phyloP scores from a whole-genome alignment of 176 grass and related monocot genomes.

The Zea mays region DNA sequence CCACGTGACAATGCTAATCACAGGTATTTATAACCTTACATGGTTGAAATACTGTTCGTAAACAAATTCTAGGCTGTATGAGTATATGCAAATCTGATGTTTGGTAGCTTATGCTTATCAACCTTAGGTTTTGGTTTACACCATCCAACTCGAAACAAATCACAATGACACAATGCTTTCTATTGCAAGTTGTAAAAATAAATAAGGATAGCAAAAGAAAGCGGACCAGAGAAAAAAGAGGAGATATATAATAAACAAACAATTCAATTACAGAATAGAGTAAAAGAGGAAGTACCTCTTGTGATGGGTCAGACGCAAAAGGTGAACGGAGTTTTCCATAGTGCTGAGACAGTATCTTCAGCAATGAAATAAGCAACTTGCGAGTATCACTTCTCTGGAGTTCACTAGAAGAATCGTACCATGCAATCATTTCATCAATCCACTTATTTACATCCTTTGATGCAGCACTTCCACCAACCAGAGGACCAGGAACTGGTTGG shows the following conservation, averaged over 20 bases:
- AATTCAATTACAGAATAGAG: constrained; percentile 13
- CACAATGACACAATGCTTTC: constrained; percentile 23
- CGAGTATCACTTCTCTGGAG: constrained; percentile 64
- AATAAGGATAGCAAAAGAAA: constrained; percentile 8
- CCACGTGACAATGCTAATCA: not conserved
- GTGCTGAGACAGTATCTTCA: constrained; percentile 90
- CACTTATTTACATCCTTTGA: constrained; percentile 95
- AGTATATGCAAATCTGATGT: not conserved
- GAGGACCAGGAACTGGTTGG: constrained; percentile 82
- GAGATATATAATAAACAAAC: not conserved
- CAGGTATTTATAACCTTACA: constrained; percentile 24
- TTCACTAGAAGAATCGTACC: constrained; percentile 55
- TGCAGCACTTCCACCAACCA: constrained; percentile 80
- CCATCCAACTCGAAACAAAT: constrained; percentile 6
- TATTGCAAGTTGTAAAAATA: not conserved
- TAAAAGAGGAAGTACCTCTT: constrained; percentile 60
- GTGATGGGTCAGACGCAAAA: constrained; percentile 83
- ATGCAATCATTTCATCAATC: constrained; percentile 81
- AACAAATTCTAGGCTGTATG: not conserved
- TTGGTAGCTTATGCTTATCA: not conserved
- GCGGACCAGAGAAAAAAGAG: not conserved
- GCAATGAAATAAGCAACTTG: constrained; percentile 79
- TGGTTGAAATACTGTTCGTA: not conserved
- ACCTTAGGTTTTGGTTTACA: constrained; percentile 16
- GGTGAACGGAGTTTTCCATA: constrained; percentile 94